Base-by-base conservation (phyloP, 2,329 filamentous ascomycete genomes). In the Celoporthe dispersa region DNA sequence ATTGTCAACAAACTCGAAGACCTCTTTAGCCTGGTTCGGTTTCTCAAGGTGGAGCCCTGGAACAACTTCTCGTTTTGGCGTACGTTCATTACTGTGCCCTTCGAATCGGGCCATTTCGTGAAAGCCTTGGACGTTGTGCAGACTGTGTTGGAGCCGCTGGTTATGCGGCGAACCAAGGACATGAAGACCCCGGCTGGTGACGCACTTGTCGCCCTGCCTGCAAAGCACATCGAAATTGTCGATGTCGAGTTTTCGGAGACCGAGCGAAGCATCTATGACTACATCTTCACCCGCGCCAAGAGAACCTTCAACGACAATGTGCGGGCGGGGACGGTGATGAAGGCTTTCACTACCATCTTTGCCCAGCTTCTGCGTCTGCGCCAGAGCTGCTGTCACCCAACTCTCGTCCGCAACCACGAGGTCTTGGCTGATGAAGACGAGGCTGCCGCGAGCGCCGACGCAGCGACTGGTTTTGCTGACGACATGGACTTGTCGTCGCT, bases 1-100 rank as follows among this genome's bases (percentile, higher is more conserved):
- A 98, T 99, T 69, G 95, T 99, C 74, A 99, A 99, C 79, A 91
- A 94, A 59, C 85, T 99, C 0, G 95, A 98, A 79, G 96, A 98
- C 80, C 83, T 99, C 19, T 98, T 98, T 82, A 97, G 93, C 76
- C 82, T 99, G 51, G 93, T 98, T 16, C 90, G 93, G 3, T 99
- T 98, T 81, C 83, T 99, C 14, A 91, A 93, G 69, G 96, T 99
- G 4, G 95, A 98, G 78, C 96, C 96, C 0, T 99, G 96, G 96
- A 96, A 92, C 76, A 98, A 98, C 79, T 99, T 99, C 79, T 97
- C 94, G 0, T 99, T 97, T 81, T 99, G 96, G 96, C 94, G 94
- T 78, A 98, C 96, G 0, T 99, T 99, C 79, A 98, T 99, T 77
- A 99, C 96, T 0, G 91, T 97, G 1, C 96, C 96, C 0, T 99